These are phyloP conservation scores for Hypoxylon lenormandii DNA, from an alignment of 495 filamentous ascomycete genomes.

Conservation along the genomic window DNA sequence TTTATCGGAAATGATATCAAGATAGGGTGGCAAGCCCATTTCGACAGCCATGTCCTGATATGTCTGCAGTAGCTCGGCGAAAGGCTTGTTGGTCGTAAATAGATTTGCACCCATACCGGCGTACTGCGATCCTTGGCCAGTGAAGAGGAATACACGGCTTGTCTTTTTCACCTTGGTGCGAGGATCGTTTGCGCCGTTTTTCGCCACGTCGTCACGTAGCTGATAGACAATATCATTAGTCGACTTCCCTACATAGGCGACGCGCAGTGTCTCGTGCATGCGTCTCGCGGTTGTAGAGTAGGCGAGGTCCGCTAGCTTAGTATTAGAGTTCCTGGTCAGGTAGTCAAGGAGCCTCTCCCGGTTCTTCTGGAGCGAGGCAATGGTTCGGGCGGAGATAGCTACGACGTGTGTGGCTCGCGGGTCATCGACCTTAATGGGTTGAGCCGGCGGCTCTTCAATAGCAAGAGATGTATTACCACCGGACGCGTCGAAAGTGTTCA, in stretches of 20 bases:
- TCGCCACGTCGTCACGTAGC: no score
- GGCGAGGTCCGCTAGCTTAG: conserved; percentile 63
- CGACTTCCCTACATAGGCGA: conserved; percentile 61
- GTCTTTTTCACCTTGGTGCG: neutral
- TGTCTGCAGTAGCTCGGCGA: conserved; percentile 67
- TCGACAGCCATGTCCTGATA: conserved; percentile 68
- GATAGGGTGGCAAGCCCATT: conserved; percentile 66
- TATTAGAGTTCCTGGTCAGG: conserved; percentile 55
- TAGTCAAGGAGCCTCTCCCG: conserved; percentile 52
- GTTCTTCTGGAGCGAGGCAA: conserved; percentile 51
- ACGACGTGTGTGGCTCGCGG: conserved; percentile 58
- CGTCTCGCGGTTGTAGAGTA: conserved; percentile 78
- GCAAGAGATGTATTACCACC: conserved; percentile 68
- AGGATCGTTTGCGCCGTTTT: no score
- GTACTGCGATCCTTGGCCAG: conserved; percentile 67
- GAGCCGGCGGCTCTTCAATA: conserved; percentile 58
- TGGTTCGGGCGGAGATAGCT: conserved; percentile 60
- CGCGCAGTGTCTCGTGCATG: conserved; percentile 67
- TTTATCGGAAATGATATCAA: conserved; percentile 60
- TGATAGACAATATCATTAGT: no score
- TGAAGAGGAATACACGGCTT: conserved; percentile 62
- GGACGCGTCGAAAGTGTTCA: conserved; percentile 69
- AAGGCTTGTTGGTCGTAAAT: conserved; percentile 64
- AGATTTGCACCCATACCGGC: conserved; percentile 69
- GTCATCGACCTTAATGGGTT: conserved; percentile 35